phyloP scores from a whole-genome alignment of 2,329 filamentous ascomycete genomes.

The Xylaria sp. region DNA sequence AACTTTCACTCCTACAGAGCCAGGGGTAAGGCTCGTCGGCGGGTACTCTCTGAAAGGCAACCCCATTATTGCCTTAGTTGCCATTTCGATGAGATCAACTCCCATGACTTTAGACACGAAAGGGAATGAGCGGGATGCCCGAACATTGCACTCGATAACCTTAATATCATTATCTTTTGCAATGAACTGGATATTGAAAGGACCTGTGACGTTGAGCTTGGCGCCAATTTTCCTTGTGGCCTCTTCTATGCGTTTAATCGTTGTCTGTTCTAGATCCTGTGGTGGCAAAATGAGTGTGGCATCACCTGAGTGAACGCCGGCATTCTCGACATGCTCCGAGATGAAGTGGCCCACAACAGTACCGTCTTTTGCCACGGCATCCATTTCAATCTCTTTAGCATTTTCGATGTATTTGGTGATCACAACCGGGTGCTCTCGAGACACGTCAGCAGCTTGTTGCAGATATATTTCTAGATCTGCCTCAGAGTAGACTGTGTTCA shows the following conservation, averaged over 20 bases:
- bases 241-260: constrained; percentile 88
- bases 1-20: constrained; percentile 96
- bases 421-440: constrained; percentile 92
- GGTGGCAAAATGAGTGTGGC: constrained; percentile 94
- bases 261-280: constrained; percentile 88
- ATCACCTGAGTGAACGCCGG: constrained; percentile 97
- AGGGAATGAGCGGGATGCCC: constrained; percentile 93
- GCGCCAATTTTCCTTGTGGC: constrained; percentile 94
- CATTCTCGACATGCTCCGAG: constrained; percentile 98
- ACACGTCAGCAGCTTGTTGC: constrained; percentile 89
- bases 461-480: constrained; percentile 89
- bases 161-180: constrained; percentile 99
- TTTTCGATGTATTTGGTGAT: constrained; percentile 99
- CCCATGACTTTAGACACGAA: constrained; percentile 99
- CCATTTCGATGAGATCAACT: constrained; percentile 97
- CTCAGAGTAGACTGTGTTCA: constrained; percentile 99
- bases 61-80: constrained; percentile 93
- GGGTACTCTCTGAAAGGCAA: constrained; percentile 85
- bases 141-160: constrained; percentile 98
- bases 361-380: constrained; percentile 90
- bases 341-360: constrained; percentile 94
- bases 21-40: constrained; percentile 71
- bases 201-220: constrained; percentile 92
- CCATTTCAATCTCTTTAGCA: constrained; percentile 99
- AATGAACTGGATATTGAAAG: constrained; percentile 99